These are phyloP conservation scores for Solanum lignicaule DNA, from an alignment of 257 asterid species.

Conservation along the genomic window DNA sequence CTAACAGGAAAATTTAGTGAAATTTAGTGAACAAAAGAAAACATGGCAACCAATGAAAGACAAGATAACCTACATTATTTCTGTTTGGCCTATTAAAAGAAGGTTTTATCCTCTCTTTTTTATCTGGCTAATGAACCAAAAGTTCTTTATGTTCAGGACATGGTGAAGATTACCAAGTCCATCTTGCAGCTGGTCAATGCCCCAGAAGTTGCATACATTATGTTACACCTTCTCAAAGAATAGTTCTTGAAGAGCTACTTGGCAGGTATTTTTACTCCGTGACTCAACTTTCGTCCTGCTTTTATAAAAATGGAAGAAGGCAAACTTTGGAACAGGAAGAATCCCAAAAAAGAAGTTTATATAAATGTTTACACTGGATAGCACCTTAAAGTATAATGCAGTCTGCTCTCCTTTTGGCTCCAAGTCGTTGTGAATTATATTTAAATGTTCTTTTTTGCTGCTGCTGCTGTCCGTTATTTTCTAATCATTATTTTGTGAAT, in stretches of 20 bases:
- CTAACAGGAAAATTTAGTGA: neutral
- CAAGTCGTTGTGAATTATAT: neutral
- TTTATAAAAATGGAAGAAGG: neutral
- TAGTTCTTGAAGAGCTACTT: constrained; percentile 83
- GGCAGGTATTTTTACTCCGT: constrained; percentile 25
- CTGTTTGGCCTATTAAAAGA: neutral
- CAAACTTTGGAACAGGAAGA: neutral
- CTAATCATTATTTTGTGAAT: neutral
- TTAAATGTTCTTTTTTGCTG: neutral
- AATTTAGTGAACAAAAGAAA: neutral
- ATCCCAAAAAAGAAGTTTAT: neutral
- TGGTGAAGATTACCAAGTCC: constrained; percentile 53
- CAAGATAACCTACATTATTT: neutral
- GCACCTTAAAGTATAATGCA: neutral
- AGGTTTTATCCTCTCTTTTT: neutral
- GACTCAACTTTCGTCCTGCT: neutral
- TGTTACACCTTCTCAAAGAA: constrained; percentile 86
- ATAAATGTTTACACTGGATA: neutral
- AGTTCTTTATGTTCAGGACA: constrained; percentile 31
- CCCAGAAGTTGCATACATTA: constrained; percentile 80
- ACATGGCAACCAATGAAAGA: neutral
- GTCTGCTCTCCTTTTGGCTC: neutral
- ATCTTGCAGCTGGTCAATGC: constrained; percentile 72
- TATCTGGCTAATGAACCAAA: neutral
- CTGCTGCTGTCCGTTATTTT: neutral